Percentiles rank a stretch among this genome's conserved stretches.
These are phyloP conservation scores for Oropetium thomaeum DNA, from an alignment of 176 grass and related monocot genomes.

Conservation along the genomic window DNA sequence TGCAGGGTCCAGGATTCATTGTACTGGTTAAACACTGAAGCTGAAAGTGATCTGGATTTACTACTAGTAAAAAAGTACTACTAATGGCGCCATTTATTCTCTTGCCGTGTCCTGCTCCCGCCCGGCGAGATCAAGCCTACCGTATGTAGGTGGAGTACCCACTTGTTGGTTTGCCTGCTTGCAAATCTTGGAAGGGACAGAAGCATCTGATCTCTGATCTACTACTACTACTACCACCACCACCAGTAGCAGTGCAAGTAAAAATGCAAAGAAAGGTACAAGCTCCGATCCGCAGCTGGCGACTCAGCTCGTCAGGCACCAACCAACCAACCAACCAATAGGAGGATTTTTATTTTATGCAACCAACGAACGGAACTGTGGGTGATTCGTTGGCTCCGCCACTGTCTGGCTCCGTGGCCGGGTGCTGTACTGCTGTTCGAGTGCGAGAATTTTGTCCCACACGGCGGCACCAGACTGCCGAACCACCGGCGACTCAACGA, in stretches of 20 bases:
- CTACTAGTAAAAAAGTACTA: not conserved
- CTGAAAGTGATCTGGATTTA: not conserved
- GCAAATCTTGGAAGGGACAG: constrained; percentile 19
- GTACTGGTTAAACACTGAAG: not conserved
- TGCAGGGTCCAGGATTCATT: not conserved
- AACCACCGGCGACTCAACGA: constrained; percentile 22
- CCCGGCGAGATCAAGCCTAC: too few relatives aligned
- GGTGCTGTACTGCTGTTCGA: not conserved
- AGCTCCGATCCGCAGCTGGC: not conserved
- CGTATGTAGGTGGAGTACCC: too few relatives aligned
- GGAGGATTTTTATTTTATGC: not conserved
- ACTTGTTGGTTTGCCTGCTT: not conserved
- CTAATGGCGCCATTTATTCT: not conserved
- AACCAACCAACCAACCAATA: not conserved
- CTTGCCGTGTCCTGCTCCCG: not conserved
- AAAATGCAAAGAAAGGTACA: not conserved
- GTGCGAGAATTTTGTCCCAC: not conserved
- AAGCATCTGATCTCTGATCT: constrained; percentile 31
- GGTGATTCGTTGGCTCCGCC: not conserved
- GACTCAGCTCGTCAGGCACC: constrained; percentile 2
- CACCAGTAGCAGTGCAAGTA: not conserved
- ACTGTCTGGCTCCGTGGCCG: too few relatives aligned
- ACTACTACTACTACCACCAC: not conserved
- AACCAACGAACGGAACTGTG: not conserved
- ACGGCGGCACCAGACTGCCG: not conserved